Evolutionary conservation across 2,329 filamentous ascomycete genomes (phyloP).

Genomic region (Simplicillium sp.): DNA sequence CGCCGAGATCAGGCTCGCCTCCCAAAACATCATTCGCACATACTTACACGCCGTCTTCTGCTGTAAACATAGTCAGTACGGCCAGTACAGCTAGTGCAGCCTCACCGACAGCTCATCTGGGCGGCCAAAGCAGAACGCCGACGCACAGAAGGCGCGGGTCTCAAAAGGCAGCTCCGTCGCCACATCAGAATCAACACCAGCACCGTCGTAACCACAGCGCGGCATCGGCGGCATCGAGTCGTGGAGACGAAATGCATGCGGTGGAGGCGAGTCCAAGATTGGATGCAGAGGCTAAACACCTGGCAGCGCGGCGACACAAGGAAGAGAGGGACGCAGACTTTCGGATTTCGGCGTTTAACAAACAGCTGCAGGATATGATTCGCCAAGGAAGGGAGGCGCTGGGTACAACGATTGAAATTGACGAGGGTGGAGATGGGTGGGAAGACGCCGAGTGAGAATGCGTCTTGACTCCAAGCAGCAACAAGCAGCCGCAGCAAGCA

Average conservation of each 20-base stretch:
- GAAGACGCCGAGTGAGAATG: conserved; percentile 25
- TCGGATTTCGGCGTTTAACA: conserved; percentile 70
- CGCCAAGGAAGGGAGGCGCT: conserved; percentile 79
- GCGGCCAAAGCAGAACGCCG: neutral
- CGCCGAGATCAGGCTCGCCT: conserved; percentile 23
- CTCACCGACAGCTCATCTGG: neutral
- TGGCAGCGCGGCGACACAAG: conserved; percentile 60
- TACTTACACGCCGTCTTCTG: conserved; percentile 5
- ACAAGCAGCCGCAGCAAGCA: too few relatives aligned
- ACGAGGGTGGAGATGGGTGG: conserved; percentile 25
- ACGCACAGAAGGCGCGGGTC: neutral
- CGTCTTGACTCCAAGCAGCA: too few relatives aligned
- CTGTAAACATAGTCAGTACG: conserved; percentile 9
- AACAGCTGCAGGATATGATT: conserved; percentile 76
- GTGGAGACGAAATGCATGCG: conserved; percentile 8
- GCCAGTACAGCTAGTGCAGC: conserved; percentile 5
- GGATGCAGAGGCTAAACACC: conserved; percentile 59
- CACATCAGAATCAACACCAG: conserved; percentile 6
- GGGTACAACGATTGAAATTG: conserved; percentile 61
- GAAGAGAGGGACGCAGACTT: conserved; percentile 73
- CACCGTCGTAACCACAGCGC: conserved; percentile 38
- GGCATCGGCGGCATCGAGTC: conserved; percentile 30
- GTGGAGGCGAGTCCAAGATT: conserved; percentile 38
- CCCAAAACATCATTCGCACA: conserved; percentile 31
- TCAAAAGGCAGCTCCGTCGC: conserved; percentile 3